Percentiles rank a stretch among this genome's conserved stretches.
These are phyloP conservation scores for Cadophora luteo-olivacea DNA, from an alignment of 2,329 filamentous ascomycete genomes.

Conservation along the genomic window DNA sequence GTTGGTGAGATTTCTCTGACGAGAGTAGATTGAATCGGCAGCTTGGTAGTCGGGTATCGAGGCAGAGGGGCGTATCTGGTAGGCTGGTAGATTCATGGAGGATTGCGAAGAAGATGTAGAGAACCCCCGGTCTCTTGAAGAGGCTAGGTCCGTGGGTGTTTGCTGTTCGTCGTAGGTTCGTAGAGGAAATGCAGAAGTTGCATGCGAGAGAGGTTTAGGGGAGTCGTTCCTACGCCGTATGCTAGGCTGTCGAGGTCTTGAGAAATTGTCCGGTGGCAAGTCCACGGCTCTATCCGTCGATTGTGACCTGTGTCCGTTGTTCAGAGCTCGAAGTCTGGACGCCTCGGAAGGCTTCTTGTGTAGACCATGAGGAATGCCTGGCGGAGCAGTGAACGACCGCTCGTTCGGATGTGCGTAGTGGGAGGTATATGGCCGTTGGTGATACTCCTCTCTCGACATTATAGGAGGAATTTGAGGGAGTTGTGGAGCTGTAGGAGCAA, in stretches of 20 bases:
- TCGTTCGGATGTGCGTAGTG: slow-evolving; percentile 33
- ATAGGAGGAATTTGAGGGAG: slow-evolving; percentile 27
- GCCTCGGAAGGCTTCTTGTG: slow-evolving; percentile 44
- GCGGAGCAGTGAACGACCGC: slow-evolving; percentile 37
- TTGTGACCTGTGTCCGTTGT: slow-evolving; percentile 42
- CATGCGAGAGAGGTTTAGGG: slow-evolving; percentile 36
- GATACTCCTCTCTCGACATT: slow-evolving; percentile 28
- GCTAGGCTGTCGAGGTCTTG: slow-evolving; percentile 40
- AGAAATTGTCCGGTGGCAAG: slow-evolving; percentile 40
- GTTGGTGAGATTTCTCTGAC: slow-evolving; percentile 42
- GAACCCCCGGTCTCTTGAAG: slow-evolving; percentile 40
- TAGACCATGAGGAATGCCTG: slow-evolving; percentile 32
- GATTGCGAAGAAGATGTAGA: slow-evolving; percentile 42
- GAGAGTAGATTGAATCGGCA: slow-evolving; percentile 40
- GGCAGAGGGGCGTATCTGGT: slow-evolving; percentile 39
- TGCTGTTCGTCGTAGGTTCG: slow-evolving; percentile 35
- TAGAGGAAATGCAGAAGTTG: slow-evolving; percentile 35
- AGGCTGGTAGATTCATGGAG: slow-evolving; percentile 24
- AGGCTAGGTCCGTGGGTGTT: slow-evolving; percentile 29
- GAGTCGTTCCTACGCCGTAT: slow-evolving; percentile 39
- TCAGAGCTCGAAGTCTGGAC: slow-evolving; percentile 42
- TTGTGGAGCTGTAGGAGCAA: slow-evolving; percentile 29
- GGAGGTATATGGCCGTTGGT: slow-evolving; percentile 38
- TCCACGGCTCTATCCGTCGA: slow-evolving; percentile 39
- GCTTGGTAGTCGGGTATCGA: slow-evolving; percentile 45